Base-by-base conservation (phyloP, 2,329 filamentous ascomycete genomes). In the Aureobasidium sp. region DNA sequence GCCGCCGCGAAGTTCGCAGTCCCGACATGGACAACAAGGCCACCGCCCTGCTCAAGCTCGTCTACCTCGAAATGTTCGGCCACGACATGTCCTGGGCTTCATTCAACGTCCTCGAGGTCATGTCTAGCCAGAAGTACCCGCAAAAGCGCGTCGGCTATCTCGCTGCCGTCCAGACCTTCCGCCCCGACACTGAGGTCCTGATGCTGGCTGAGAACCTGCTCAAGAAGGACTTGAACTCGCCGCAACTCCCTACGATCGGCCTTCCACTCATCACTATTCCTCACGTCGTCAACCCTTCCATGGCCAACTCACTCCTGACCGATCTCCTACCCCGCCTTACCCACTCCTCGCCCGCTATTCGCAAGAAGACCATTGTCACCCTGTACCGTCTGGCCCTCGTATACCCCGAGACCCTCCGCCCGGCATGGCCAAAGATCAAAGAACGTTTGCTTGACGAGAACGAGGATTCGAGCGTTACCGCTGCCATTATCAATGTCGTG, bases 51-150 rank as follows among this genome's bases (percentile, higher is more conserved):
- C 80, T 99, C 71, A 99, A 99, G 79, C 83, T 99, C 69, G 88
- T 97, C 59, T 99, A 99, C 74, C 85, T 99, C 67, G 94, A 99
- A 74, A 99, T 99, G 94, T 92, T 97, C 68, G 94, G 94, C 15
- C 90, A 97, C 73, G 94, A 97, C 76, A 99, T 99, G 94, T 97
- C 93, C 3, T 99, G 94, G 94, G 94, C 94, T 4, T 92, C 92
- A 11, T 99, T 99, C 77, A 90, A 99, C 74, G 93, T 97, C 58
- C 86, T 99, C 52, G 94, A 99, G 78, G 94, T 99, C 77, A 99
- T 99, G 94, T 96, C 92, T 41, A 96, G 91, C 42, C 82, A 88
- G 52, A 97, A 97, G 73, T 96, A 96, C 74, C 83, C 91, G 67
- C 93, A 97, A 76, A 99, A 99, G 77, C 84, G 93, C 66, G 91